Percentiles rank a stretch among this genome's conserved stretches.
Conservation (phyloP, 2,329 filamentous ascomycete species). For the Hypomyces rosellus region DNA sequence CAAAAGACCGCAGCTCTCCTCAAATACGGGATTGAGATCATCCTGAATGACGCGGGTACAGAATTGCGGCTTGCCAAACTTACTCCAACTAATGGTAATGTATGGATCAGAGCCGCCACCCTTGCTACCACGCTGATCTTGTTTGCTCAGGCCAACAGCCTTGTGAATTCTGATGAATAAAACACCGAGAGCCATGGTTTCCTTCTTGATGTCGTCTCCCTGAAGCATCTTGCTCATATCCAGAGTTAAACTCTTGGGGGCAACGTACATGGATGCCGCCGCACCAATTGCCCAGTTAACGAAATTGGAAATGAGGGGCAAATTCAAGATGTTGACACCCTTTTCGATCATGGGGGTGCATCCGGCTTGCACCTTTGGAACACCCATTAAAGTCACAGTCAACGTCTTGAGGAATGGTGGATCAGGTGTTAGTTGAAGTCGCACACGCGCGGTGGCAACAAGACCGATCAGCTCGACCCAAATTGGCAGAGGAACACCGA, state of each 20-base stretch:
- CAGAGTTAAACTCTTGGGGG: conserved; percentile 87
- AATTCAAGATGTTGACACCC: conserved; percentile 83
- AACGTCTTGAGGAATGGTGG: conserved; percentile 88
- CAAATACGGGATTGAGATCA: conserved; percentile 86
- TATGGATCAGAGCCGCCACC: conserved; percentile 92
- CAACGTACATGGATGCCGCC: conserved; percentile 84
- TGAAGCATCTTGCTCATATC: conserved; percentile 87
- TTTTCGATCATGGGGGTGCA: conserved; percentile 90
- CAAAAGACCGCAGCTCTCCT: conserved; percentile 77
- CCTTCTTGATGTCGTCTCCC: conserved; percentile 88
- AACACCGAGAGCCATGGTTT: conserved; percentile 78
- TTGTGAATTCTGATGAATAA: conserved; percentile 89
- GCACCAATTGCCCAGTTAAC: conserved; percentile 92
- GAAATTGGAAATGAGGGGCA: conserved; percentile 91
- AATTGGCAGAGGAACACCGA: conserved; percentile 81
- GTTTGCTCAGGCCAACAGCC: conserved; percentile 82
- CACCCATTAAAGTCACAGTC: conserved; percentile 89
- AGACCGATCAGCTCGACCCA: conserved; percentile 86
- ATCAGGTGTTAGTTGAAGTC: conserved; percentile 80
- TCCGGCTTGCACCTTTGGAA: conserved; percentile 81
- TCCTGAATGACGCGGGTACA: conserved; percentile 95
- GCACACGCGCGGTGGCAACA: conserved; percentile 79
- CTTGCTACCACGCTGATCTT: conserved; percentile 73
- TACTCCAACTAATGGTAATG: conserved; percentile 89
- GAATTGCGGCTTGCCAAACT: conserved; percentile 96